Percentiles rank a stretch among this genome's conserved stretches.
phyloP scores from a whole-genome alignment of 2,329 filamentous ascomycete genomes.

The Alternaria consortialis region DNA sequence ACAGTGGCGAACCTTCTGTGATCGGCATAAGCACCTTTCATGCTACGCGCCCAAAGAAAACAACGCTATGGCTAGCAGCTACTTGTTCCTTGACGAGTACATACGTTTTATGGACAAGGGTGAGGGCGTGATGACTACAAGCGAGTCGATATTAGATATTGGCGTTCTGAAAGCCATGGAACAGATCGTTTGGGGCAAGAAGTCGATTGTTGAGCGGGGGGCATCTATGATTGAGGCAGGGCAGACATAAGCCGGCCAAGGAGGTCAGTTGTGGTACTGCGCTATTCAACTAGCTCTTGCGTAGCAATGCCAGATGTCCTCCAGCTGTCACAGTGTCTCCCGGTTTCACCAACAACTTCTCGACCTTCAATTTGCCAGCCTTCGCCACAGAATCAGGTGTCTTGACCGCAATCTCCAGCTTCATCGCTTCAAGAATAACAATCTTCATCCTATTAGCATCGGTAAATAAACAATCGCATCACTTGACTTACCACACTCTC shows the following conservation, averaged over 20 bases:
- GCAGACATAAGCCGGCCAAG: neutral
- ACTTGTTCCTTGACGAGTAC: constrained; percentile 9
- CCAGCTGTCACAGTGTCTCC: constrained; percentile 53
- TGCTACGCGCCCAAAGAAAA: constrained; percentile 8
- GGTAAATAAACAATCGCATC: neutral
- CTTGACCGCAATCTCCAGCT: constrained; percentile 58
- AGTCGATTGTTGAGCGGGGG: constrained; percentile 11
- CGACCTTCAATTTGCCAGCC: constrained; percentile 39
- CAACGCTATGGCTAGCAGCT: constrained; percentile 8
- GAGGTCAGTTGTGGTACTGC: neutral
- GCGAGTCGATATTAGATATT: constrained; percentile 3
- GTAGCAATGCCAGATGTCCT: constrained; percentile 42
- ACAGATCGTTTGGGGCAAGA: constrained; percentile 11
- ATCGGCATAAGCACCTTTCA: neutral
- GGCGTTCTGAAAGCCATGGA: constrained; percentile 6
- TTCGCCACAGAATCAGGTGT: constrained; percentile 39
- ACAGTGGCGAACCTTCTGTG: constrained; percentile 10
- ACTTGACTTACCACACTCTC: constrained; percentile 39
- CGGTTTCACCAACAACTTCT: constrained; percentile 55
- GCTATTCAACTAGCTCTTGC: neutral
- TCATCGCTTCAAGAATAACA: constrained; percentile 58
- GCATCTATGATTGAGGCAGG: constrained; percentile 11
- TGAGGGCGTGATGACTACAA: neutral
- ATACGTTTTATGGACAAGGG: constrained; percentile 11
- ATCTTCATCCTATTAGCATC: constrained; percentile 33